Conservation (phyloP, 31 red algal species). For the Endocladia muricata region DNA sequence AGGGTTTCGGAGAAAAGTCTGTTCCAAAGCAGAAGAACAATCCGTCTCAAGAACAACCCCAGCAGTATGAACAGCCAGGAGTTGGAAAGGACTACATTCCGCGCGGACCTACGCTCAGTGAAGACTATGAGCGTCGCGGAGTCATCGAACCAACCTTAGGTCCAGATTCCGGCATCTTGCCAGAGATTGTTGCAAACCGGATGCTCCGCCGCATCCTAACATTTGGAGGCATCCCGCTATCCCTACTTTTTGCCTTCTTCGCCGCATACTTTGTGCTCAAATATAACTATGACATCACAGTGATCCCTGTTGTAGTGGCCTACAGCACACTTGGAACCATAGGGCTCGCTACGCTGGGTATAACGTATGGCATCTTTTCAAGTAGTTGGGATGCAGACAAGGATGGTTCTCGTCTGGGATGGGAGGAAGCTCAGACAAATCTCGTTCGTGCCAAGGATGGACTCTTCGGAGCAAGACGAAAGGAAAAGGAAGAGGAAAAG, state of each 20-base stretch:
- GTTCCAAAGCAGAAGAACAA: no score
- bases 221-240: conserved; percentile 66
- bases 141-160: conserved; percentile 11
- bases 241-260: conserved; percentile 51
- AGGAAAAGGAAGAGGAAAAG: conserved; percentile 54
- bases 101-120: conserved; percentile 10
- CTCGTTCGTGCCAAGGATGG: conserved; percentile 62
- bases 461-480: conserved; percentile 37
- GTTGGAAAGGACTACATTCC: background rate
- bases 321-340: conserved; percentile 67
- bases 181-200: conserved; percentile 74
- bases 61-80: background rate
- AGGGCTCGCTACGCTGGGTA: conserved; percentile 57
- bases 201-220: conserved; percentile 76
- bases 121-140: conserved; percentile 24
- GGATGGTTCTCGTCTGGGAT: conserved; percentile 64
- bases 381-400: conserved; percentile 81
- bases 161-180: conserved; percentile 50
- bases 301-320: conserved; percentile 70
- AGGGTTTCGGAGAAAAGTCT: no score
- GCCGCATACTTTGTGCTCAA: conserved; percentile 61
- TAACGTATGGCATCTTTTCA: conserved; percentile 90
- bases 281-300: conserved; percentile 69
- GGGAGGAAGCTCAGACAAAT: conserved; percentile 55
- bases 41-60: no score